These are phyloP conservation scores for Crithidia expoeki DNA, from an alignment of 208 protist species.

Conservation along the genomic window DNA sequence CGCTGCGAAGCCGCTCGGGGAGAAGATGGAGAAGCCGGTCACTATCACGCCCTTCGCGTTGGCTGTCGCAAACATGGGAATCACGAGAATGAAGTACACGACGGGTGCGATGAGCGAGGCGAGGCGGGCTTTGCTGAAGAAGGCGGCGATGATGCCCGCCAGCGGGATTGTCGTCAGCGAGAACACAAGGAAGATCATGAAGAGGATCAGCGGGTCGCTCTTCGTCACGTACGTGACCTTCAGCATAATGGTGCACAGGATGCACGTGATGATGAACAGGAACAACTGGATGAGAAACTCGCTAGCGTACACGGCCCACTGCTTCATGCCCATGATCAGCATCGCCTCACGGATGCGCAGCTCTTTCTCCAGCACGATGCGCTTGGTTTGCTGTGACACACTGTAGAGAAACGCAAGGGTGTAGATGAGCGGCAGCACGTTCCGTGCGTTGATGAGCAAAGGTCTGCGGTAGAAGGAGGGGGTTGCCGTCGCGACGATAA, in stretches of 20 bases:
- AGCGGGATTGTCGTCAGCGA: slow-evolving; percentile 51
- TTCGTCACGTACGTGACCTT: slow-evolving; percentile 50
- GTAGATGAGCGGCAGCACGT: too few relatives aligned
- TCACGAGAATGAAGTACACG: slow-evolving; percentile 62
- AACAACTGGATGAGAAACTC: slow-evolving; percentile 65
- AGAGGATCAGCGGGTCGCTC: slow-evolving; percentile 50
- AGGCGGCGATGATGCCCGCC: slow-evolving; percentile 54
- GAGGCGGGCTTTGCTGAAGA: slow-evolving; percentile 78
- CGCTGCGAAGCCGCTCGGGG: slow-evolving; percentile 53
- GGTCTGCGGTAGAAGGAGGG: too few relatives aligned
- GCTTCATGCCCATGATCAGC: slow-evolving; percentile 87
- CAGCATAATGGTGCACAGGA: slow-evolving; percentile 53
- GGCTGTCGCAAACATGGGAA: slow-evolving; percentile 64
- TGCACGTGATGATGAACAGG: slow-evolving; percentile 49
- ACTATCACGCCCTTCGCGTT: slow-evolving; percentile 28
- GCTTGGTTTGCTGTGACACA: slow-evolving; percentile 71
- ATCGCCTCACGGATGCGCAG: slow-evolving; percentile 83
- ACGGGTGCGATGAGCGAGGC: slow-evolving; percentile 67
- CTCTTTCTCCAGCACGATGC: slow-evolving; percentile 88
- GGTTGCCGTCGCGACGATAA: too few relatives aligned
- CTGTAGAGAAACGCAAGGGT: slow-evolving; percentile 68
- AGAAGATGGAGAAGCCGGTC: slow-evolving; percentile 52
- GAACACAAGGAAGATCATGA: slow-evolving; percentile 63
- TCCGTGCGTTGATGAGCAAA: too few relatives aligned
- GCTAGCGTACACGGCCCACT: slow-evolving; percentile 52